phyloP scores from a whole-genome alignment of 805 yeast genomes.

The Metschnikowia arizonensis region DNA sequence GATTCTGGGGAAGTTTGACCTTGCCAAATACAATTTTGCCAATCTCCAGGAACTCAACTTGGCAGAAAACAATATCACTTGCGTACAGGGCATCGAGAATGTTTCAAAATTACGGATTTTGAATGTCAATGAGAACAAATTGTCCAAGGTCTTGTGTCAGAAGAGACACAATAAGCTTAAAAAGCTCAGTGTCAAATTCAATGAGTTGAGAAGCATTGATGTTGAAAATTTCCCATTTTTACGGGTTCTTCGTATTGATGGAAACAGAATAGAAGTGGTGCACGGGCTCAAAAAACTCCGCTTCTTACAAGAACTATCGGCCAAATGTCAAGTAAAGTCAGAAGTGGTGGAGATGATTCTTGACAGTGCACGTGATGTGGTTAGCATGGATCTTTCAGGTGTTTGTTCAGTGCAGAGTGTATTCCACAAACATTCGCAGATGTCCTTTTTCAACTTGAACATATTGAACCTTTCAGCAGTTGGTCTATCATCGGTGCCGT shows the following conservation, averaged over 20 bases:
- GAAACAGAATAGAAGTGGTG: conserved; percentile 30
- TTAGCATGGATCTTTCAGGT: conserved; percentile 41
- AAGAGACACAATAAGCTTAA: conserved; percentile 29
- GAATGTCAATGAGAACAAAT: conserved; percentile 40
- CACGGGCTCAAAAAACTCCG: conserved; percentile 27
- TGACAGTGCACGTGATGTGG: conserved; percentile 24
- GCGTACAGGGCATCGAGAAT: conserved; percentile 33
- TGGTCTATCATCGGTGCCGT: conserved; percentile 38
- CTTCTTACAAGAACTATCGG: conserved; percentile 40
- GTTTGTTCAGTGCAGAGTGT: conserved; percentile 15
- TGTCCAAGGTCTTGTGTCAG: conserved; percentile 22
- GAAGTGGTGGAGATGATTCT: conserved; percentile 20
- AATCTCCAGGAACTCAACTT: conserved; percentile 43
- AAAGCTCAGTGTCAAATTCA: conserved; percentile 36
- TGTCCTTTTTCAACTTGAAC: conserved; percentile 33
- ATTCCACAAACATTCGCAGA: not conserved
- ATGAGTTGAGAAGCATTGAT: conserved; percentile 31
- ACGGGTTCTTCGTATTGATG: conserved; percentile 44
- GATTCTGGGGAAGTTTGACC: conserved; percentile 36
- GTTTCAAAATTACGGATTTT: conserved; percentile 35
- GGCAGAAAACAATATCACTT: conserved; percentile 38
- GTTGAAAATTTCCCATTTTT: conserved; percentile 34
- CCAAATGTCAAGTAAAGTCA: conserved; percentile 31
- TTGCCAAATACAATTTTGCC: conserved; percentile 30
- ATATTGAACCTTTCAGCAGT: conserved; percentile 45